These are phyloP conservation scores for Graphiopsis chlorocephala DNA, from an alignment of 2,329 filamentous ascomycete species.

Conservation along the genomic window DNA sequence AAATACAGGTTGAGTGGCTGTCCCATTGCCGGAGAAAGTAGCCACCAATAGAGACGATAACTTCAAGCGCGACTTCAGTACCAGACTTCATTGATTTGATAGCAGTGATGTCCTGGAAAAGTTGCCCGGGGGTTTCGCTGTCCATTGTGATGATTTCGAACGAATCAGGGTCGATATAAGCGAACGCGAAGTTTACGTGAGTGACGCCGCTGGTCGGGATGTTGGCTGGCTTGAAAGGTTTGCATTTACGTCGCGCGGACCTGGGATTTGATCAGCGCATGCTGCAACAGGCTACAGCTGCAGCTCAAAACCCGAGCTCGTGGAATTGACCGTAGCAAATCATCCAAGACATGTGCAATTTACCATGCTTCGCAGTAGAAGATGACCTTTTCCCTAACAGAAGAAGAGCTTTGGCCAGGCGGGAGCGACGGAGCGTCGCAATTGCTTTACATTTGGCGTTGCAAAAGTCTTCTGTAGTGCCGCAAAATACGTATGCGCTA, in stretches of 20 bases:
- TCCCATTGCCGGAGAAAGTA: constrained; percentile 36
- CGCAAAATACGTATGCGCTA: too few relatives aligned
- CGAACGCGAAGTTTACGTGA: constrained; percentile 28
- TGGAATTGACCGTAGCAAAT: too few relatives aligned
- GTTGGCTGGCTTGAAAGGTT: constrained; percentile 7
- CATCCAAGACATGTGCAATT: too few relatives aligned
- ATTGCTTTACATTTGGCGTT: not conserved
- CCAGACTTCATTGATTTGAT: constrained; percentile 35
- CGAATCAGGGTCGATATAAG: not conserved
- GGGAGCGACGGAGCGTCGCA: too few relatives aligned
- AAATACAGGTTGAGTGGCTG: constrained; percentile 26
- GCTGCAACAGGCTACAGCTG: not conserved
- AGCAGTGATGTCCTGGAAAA: not conserved
- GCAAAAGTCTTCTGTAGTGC: not conserved
- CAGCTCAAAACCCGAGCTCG: too few relatives aligned
- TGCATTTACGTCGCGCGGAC: too few relatives aligned
- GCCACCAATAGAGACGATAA: too few relatives aligned
- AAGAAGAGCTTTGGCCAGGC: not conserved
- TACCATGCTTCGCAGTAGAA: constrained; percentile 24
- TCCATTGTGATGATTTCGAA: not conserved
- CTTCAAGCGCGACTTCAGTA: constrained; percentile 36
- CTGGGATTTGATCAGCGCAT: too few relatives aligned
- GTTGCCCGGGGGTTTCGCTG: not conserved
- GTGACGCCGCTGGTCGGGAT: constrained; percentile 9
- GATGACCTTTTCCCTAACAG: not conserved